A percentile compares a stretch with the other conserved stretches of the same genome.
phyloP scores from a whole-genome alignment of 129 eudicot species.

The Chrysanthemum makinoi region DNA sequence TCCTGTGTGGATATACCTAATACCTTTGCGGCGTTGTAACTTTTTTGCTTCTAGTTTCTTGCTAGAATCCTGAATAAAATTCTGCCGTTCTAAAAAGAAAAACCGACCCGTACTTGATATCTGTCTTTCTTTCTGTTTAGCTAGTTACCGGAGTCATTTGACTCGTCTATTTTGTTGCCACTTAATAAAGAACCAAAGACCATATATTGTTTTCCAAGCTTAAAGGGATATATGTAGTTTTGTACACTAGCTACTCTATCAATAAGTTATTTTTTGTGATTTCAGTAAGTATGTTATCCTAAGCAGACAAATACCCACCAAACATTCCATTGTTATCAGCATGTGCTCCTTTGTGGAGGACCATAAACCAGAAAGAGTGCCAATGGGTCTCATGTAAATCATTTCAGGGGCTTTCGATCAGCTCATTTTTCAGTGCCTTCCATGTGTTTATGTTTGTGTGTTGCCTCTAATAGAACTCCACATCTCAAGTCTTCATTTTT shows the following conservation, averaged over 20 bases:
- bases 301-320: conserved; percentile 31
- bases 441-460: conserved; percentile 36
- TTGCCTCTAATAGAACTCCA: conserved; percentile 20
- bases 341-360: conserved; percentile 31
- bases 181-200: background rate
- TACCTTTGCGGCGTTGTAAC: too few relatives aligned
- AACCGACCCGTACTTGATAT: too few relatives aligned
- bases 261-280: background rate
- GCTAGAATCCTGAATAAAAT: too few relatives aligned
- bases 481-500: conserved; percentile 11
- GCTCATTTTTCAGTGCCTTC: conserved; percentile 32
- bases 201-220: background rate
- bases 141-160: too few relatives aligned
- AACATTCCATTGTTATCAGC: conserved; percentile 22
- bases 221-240: background rate
- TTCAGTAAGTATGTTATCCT: background rate
- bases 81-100: too few relatives aligned
- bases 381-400: conserved; percentile 28
- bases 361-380: conserved; percentile 28
- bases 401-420: conserved; percentile 22
- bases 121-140: too few relatives aligned
- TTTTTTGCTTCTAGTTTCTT: too few relatives aligned
- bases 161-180: too few relatives aligned
- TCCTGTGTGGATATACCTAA: too few relatives aligned
- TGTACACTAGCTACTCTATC: background rate